A percentile compares a stretch with the other conserved stretches of the same genome.
These are phyloP conservation scores for Akebia trifoliata DNA, from an alignment of 164 flowering plant genomes.

Conservation along the genomic window DNA sequence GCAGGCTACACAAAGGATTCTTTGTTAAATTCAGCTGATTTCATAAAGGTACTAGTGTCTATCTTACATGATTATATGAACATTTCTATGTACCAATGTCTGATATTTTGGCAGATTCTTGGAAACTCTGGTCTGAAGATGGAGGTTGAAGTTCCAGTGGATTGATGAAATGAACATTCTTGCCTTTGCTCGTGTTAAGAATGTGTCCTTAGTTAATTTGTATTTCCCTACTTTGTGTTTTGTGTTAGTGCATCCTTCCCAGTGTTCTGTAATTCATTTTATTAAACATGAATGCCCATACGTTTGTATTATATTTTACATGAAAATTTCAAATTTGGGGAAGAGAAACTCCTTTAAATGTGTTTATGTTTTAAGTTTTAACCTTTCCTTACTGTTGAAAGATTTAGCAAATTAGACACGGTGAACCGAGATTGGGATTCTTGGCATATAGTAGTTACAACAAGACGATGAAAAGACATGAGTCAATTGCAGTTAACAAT, in stretches of 20 bases:
- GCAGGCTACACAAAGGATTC: constrained; percentile 51
- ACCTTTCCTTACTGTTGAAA: too few species aligned
- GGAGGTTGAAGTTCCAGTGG: constrained; percentile 58
- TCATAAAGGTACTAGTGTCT: constrained; percentile 30
- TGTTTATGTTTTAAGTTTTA: too few species aligned
- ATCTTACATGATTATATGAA: background rate
- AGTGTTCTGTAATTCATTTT: too few species aligned
- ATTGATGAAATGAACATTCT: constrained; percentile 18
- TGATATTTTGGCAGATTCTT: constrained; percentile 33
- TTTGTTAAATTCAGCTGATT: constrained; percentile 30
- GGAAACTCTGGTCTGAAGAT: constrained; percentile 40
- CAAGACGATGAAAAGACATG: too few species aligned
- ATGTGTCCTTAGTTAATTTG: constrained; percentile 1
- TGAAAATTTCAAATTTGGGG: too few species aligned
- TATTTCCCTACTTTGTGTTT: background rate
- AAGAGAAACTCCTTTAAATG: too few species aligned
- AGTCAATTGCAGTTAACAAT: too few species aligned
- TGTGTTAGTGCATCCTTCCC: background rate
- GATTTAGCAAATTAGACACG: too few species aligned
- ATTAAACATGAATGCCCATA: too few species aligned
- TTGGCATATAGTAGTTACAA: too few species aligned
- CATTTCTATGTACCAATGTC: background rate
- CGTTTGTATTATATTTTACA: too few species aligned
- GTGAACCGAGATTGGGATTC: too few species aligned
- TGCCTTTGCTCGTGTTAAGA: constrained; percentile 1